A percentile compares a stretch with the other conserved stretches of the same genome.
Evolutionary conservation across 139 green algal genomes (phyloP).

Genomic region (Tetradesmus obliquus): DNA sequence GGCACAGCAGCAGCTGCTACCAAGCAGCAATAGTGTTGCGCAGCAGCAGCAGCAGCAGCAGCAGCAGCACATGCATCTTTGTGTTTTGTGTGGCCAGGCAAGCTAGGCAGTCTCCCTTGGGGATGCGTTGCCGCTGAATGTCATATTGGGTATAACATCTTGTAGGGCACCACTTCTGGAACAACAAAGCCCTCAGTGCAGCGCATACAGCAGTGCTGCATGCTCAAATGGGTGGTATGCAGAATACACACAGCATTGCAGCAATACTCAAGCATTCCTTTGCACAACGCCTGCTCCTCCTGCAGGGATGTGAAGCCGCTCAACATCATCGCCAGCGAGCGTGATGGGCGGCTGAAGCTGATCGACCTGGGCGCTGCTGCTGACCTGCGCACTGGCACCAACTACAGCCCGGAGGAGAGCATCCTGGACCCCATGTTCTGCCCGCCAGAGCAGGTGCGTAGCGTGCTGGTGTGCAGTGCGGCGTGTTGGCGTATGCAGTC

Average conservation of each 20-base stretch:
- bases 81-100: too few relatives aligned
- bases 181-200: too few relatives aligned
- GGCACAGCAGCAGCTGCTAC: neutral
- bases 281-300: neutral
- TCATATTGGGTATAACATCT: too few relatives aligned
- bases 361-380: conserved; percentile 74
- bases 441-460: conserved; percentile 85
- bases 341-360: conserved; percentile 69
- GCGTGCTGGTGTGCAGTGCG: neutral
- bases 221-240: too few relatives aligned
- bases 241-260: too few relatives aligned
- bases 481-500: too few relatives aligned
- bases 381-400: conserved; percentile 90
- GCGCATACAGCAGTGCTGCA: too few relatives aligned
- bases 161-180: too few relatives aligned
- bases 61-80: too few relatives aligned
- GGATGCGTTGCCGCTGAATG: too few relatives aligned
- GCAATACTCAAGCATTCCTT: too few relatives aligned
- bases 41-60: neutral
- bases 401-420: conserved; percentile 90
- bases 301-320: conserved; percentile 91
- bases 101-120: too few relatives aligned
- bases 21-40: neutral
- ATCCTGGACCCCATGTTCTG: conserved; percentile 93
- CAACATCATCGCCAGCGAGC: conserved; percentile 89